Base-by-base conservation (phyloP, 495 filamentous ascomycete species). In the Poronia punctata region DNA sequence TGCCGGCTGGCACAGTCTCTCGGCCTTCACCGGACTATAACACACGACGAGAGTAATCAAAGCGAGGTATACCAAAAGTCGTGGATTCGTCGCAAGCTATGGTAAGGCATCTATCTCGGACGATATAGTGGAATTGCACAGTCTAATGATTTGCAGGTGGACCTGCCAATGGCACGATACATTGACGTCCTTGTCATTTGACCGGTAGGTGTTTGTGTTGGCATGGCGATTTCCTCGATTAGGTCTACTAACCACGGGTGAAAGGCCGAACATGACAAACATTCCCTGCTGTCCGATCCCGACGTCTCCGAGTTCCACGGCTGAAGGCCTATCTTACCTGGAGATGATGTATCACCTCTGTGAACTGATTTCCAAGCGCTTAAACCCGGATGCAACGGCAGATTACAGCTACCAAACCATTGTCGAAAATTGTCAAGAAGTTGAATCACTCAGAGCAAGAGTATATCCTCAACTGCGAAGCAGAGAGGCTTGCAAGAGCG, bases 121-220 rank as follows among this genome's bases (percentile, higher is more conserved):
- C 15, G 10, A 10, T 15, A 7, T 40, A 17, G 42, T 29, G 6
- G 49, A 19, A 11, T 21, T 10, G 36, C n/a, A 9, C 12, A 3
- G 14, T 15, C 31, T 58, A 39, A 58, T 33, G 10, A 17, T 17
- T 19, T 2, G 3, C 21, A 74, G 71, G 71, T 77, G 73, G 73
- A 73, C 70, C 8, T 71, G 71, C 22, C 55, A 69, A 5, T 77
- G 73, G 73, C 73, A 77, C 43, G 73, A 77, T 45, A 72, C 69
- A 3, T 48, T 77, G 17, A 69, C 72, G 0, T 75, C 72, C 1
- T 46, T 77, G 20, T 75, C 72, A 2, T 77, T 77, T 37, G 73
- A 77, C 46, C 68, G 73, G 66, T 69, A 55, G 48, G 62, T 12
- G 20, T 15, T 8, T n/a, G n/a, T n/a, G n/a, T n/a, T n/a, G n/a